Base-by-base conservation (phyloP, 768 basidiomycete genomes). In the Boletus huronensis region DNA sequence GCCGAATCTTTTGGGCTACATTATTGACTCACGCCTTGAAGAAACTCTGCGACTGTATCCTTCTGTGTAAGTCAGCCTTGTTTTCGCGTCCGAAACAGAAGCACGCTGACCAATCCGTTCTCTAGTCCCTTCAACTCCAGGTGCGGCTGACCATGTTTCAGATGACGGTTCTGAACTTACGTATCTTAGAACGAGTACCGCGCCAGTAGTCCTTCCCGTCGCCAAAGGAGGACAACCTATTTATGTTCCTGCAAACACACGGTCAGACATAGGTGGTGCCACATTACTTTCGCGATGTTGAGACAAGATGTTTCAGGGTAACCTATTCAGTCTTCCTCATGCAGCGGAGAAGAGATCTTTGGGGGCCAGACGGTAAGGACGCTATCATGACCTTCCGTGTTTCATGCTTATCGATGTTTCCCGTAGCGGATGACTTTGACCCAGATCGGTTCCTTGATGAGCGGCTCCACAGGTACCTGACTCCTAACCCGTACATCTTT, bases 401-500 rank as follows among this genome's bases (percentile, higher is more conserved):
- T 16, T 23, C 25, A 13, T 42, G 23, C 46, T 52, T 19, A 47
- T 35, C 4, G 2, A 21, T 19, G n/a, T 39, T 44, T n/a, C 28
- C 32, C 28, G 13, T 45, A 83, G 83, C 83, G 21, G 63, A 77
- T 8, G 58, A 70, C 51, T 88, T 86, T 60, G 85, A 87, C 63
- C 86, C 86, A 0, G 81, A 85, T 53, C 75, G 85, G 2, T 87
- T 85, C 75, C 63, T 87, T 43, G 85, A 87, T 59, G 78, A 79
- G 25, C 74, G 85, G 5, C 55, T 83, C 41, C 71, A 75, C 21
- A 82, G 78, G 57, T 81, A 84, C 59, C 63, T 82, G 54, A 77
- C 72, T 0, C 74, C 77, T 2, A 82, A 83, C 55, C 82, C 83
- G 0, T 78, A 75, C 68, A 78, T 78, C 41, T 78, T 78, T 65